Evolutionary conservation across 2,329 filamentous ascomycete genomes (phyloP).

Genomic region (Cordyceps fumosorosea): DNA sequence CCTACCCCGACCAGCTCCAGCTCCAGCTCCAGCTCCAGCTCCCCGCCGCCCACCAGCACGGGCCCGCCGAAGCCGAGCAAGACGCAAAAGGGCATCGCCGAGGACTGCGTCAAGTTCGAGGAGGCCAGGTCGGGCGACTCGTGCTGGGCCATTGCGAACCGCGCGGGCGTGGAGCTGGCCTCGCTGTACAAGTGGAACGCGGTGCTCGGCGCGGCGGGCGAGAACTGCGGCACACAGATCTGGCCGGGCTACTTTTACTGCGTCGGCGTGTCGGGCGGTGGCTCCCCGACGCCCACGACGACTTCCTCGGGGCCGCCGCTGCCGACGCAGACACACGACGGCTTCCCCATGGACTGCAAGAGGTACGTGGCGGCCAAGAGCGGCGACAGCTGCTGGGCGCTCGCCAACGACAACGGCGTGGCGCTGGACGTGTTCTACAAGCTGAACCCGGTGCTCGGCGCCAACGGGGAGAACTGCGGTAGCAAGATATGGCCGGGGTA

Average conservation of each 20-base stretch:
- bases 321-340: background rate
- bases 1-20: background rate
- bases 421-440: background rate
- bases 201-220: constrained; percentile 16
- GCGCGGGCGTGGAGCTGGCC: background rate
- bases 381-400: background rate
- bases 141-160: background rate
- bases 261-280: constrained; percentile 9
- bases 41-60: background rate
- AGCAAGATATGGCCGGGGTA: too few relatives aligned
- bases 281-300: background rate
- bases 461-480: background rate
- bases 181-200: constrained; percentile 4
- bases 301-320: background rate
- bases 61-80: constrained; percentile 12
- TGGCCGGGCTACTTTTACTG: constrained; percentile 22
- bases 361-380: background rate
- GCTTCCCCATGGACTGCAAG: background rate
- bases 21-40: too few relatives aligned
- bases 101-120: constrained; percentile 15
- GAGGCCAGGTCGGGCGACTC: background rate
- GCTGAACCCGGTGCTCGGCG: background rate
- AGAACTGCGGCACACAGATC: constrained; percentile 20
- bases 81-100: constrained; percentile 1
- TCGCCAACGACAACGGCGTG: background rate